Conservation (phyloP, 2,329 filamentous ascomycete species). For the Dothideomycetes sp. region DNA sequence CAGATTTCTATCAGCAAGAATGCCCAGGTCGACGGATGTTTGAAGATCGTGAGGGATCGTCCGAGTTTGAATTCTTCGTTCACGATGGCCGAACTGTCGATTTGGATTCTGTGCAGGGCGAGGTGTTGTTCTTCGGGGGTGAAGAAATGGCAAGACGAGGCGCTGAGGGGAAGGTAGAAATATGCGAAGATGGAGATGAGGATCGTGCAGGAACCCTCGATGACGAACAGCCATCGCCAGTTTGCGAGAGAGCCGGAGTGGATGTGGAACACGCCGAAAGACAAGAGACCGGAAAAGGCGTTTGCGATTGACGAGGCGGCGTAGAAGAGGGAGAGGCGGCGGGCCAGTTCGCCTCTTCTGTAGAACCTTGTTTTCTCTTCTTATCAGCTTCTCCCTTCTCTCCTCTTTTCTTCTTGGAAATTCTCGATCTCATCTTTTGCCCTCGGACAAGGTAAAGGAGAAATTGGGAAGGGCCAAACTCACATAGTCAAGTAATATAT, state of each 20-base stretch:
- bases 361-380: too few relatives aligned
- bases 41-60: conserved; percentile 45
- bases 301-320: conserved; percentile 66
- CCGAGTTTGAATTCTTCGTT: conserved; percentile 47
- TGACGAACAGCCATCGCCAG: conserved; percentile 59
- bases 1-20: conserved; percentile 51
- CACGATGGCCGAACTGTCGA: conserved; percentile 61
- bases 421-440: background rate
- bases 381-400: too few relatives aligned
- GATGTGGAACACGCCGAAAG: conserved; percentile 55
- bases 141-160: conserved; percentile 56
- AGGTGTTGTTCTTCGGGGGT: conserved; percentile 56
- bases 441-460: background rate
- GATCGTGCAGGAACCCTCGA: conserved; percentile 51
- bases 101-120: conserved; percentile 63
- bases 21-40: conserved; percentile 44
- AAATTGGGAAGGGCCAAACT: too few relatives aligned
- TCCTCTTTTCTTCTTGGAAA: too few relatives aligned
- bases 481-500: conserved; percentile 48
- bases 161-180: conserved; percentile 58
- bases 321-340: conserved; percentile 65
- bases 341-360: conserved; percentile 59
- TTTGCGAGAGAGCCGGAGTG: conserved; percentile 39
- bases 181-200: conserved; percentile 52
- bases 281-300: conserved; percentile 52